phyloP scores from a whole-genome alignment of 2,329 filamentous ascomycete species.

The Chalaropsis ovoidea region DNA sequence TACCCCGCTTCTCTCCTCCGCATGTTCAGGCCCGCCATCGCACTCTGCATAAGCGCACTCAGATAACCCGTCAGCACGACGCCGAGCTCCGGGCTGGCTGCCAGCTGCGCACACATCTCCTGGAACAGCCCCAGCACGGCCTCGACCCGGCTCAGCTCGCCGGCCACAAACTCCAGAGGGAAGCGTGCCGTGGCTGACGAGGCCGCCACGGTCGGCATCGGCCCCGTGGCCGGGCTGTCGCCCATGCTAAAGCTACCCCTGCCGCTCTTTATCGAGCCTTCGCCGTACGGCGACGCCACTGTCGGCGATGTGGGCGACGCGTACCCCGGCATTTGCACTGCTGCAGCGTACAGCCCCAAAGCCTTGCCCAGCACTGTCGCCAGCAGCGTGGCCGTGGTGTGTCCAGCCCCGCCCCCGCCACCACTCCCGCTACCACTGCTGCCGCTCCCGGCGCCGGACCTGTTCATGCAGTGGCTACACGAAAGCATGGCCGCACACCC shows the following conservation, averaged over 20 bases:
- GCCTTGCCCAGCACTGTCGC: conserved; percentile 42
- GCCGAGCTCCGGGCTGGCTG: conserved; percentile 34
- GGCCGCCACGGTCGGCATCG: neutral
- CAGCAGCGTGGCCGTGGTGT: conserved; percentile 42
- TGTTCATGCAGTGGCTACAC: conserved; percentile 39
- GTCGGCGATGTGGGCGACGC: conserved; percentile 11
- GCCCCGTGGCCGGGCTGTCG: neutral
- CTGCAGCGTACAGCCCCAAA: conserved; percentile 3
- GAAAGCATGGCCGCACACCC: conserved; percentile 40
- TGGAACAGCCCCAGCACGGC: conserved; percentile 41
- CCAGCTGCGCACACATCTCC: conserved; percentile 38
- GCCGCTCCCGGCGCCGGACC: conserved; percentile 30
- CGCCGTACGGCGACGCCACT: neutral
- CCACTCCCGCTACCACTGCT: neutral
- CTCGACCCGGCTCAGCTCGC: conserved; percentile 40
- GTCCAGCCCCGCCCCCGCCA: conserved; percentile 27
- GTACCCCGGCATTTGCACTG: neutral
- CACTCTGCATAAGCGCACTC: conserved; percentile 37
- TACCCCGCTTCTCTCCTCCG: conserved; percentile 30
- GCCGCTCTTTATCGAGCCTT: neutral
- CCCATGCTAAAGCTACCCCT: neutral
- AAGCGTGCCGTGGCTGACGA: conserved; percentile 14
- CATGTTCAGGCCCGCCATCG: conserved; percentile 36
- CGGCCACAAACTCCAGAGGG: conserved; percentile 17
- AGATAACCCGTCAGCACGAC: conserved; percentile 38